A percentile compares a stretch with the other conserved stretches of the same genome.
These are phyloP conservation scores for Stagonosporopsis rhizophila DNA, from an alignment of 2,329 filamentous ascomycete genomes.

Conservation along the genomic window DNA sequence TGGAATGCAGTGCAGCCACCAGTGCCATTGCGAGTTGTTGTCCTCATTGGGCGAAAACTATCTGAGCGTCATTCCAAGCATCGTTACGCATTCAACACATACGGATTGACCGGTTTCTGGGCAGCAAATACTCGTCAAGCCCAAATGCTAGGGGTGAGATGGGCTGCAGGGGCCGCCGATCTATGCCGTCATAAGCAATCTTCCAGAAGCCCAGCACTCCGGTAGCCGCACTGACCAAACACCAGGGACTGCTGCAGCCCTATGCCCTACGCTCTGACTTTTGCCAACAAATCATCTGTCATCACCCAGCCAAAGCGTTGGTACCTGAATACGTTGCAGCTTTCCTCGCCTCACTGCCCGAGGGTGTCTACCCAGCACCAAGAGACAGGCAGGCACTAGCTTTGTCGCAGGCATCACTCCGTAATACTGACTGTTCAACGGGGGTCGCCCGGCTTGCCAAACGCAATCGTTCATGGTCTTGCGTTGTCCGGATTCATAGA, in stretches of 20 bases:
- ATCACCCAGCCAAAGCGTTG: conserved; percentile 3
- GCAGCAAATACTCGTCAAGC: neutral
- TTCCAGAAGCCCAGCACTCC: conserved; percentile 23
- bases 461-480: neutral
- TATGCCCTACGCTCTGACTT: conserved; percentile 15
- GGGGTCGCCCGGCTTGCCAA: neutral
- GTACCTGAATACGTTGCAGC: conserved; percentile 4
- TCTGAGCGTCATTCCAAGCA: conserved; percentile 4
- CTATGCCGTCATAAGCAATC: conserved; percentile 19
- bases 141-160: neutral
- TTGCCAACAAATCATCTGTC: neutral
- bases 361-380: neutral
- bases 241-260: conserved; percentile 19
- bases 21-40: neutral
- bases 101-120: conserved; percentile 2
- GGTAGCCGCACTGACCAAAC: conserved; percentile 16
- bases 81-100: conserved; percentile 4
- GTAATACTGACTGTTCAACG: neutral
- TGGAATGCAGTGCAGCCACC: conserved; percentile 13
- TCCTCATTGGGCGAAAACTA: neutral
- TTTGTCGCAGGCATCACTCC: conserved; percentile 2
- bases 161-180: neutral
- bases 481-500: neutral
- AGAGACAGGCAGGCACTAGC: conserved; percentile 3
- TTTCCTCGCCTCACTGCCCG: conserved; percentile 5